Evolutionary conservation across 2,329 filamentous ascomycete genomes (phyloP).

Genomic region (Calonectria leucothoes): DNA sequence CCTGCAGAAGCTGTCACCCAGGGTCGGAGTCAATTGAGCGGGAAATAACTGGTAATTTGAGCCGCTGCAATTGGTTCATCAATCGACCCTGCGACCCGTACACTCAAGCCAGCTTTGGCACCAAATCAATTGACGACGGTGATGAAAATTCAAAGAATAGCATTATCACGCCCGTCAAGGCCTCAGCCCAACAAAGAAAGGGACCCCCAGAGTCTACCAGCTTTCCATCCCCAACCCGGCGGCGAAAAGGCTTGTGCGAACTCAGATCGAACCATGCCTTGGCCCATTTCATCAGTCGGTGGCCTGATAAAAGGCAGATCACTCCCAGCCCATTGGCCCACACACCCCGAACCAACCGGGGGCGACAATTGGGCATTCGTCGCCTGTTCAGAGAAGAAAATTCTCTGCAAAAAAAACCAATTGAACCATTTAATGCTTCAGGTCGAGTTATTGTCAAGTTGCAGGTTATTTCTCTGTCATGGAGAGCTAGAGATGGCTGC

Average conservation of each 20-base stretch:
- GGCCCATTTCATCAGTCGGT: slow-evolving; percentile 4
- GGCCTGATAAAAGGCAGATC: slow-evolving; percentile 8
- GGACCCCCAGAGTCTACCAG: background rate
- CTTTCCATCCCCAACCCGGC: slow-evolving; percentile 9
- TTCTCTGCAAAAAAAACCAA: background rate
- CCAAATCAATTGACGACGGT: background rate
- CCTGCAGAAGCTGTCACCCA: background rate
- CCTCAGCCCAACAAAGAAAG: background rate
- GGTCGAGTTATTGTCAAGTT: background rate
- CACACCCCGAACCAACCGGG: background rate
- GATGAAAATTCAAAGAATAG: background rate
- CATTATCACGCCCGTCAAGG: background rate
- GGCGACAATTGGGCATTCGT: background rate
- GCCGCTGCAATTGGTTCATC: background rate
- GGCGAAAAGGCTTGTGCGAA: slow-evolving; percentile 7
- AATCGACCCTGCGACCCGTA: background rate
- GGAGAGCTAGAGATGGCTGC: background rate
- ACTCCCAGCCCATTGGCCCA: background rate
- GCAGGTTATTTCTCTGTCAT: background rate
- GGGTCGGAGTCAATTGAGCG: background rate
- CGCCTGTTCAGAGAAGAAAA: background rate
- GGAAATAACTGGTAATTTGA: too few species aligned
- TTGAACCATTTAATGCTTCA: background rate
- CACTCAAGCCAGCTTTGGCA: background rate
- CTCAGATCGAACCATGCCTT: slow-evolving; percentile 8